These are phyloP conservation scores for Coemansia sp. DNA, from an alignment of 192 early-diverging fungal genomes.

Conservation along the genomic window DNA sequence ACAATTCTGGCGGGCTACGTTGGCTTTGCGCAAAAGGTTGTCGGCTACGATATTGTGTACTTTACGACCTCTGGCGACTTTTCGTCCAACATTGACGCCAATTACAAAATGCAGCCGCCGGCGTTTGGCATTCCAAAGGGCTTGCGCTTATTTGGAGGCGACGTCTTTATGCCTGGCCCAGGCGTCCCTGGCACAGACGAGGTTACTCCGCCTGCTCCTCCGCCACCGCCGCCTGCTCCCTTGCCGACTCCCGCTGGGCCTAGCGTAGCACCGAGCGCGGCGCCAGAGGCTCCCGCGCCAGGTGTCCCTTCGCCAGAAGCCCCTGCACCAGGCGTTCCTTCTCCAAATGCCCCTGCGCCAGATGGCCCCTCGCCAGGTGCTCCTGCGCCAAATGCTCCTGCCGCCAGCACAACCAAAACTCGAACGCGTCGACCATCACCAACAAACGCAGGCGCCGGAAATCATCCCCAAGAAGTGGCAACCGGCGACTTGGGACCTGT, in stretches of 20 bases:
- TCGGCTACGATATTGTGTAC: slow-evolving; percentile 5
- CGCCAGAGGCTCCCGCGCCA: background rate
- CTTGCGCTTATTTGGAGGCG: background rate
- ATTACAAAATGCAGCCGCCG: slow-evolving; percentile 1
- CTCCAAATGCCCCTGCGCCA: background rate
- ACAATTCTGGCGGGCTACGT: slow-evolving; percentile 17
- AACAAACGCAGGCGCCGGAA: background rate
- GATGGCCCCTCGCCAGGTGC: background rate
- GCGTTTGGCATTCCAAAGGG: background rate
- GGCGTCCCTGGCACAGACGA: background rate
- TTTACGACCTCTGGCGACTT: slow-evolving; percentile 3
- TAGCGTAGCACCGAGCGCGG: background rate
- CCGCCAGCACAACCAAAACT: background rate
- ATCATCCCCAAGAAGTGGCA: background rate
- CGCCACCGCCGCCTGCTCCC: background rate
- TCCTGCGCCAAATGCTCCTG: background rate
- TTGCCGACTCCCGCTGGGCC: background rate
- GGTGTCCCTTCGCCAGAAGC: background rate
- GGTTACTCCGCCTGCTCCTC: background rate
- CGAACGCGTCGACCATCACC: background rate
- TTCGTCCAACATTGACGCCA: background rate
- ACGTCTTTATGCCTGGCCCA: background rate
- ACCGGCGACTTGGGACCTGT: background rate
- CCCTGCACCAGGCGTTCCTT: background rate
- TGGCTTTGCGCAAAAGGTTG: slow-evolving; percentile 16